These are phyloP conservation scores for Paradendryphiella salina DNA, from an alignment of 2,329 filamentous ascomycete genomes.

Conservation along the genomic window DNA sequence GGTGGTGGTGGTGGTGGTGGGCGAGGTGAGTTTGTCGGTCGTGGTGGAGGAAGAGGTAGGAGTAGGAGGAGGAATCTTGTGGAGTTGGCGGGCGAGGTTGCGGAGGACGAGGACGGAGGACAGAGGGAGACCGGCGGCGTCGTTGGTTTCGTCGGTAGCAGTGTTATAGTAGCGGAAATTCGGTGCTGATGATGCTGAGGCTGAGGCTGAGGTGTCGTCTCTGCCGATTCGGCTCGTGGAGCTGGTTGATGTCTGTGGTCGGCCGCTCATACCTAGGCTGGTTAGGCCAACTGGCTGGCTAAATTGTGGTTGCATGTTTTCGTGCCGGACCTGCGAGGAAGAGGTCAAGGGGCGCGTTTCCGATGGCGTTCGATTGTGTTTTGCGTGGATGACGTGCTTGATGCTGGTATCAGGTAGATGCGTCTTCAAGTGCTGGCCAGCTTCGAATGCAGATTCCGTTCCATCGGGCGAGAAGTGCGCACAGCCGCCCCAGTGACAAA, in stretches of 20 bases:
- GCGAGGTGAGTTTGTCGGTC: constrained; percentile 29
- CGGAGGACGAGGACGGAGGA: constrained; percentile 76
- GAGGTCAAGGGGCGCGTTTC: constrained; percentile 35
- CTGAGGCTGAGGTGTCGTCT: constrained; percentile 15
- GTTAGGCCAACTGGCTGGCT: constrained; percentile 36
- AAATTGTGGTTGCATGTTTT: constrained; percentile 40
- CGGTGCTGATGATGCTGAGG: constrained; percentile 28
- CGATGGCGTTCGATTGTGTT: constrained; percentile 54
- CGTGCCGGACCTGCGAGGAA: constrained; percentile 33
- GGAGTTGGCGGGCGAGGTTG: constrained; percentile 66
- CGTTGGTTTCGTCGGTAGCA: constrained; percentile 53
- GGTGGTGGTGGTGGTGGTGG: constrained; percentile 31
- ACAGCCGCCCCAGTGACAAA: constrained; percentile 71
- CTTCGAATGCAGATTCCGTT: constrained; percentile 49
- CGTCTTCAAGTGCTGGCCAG: constrained; percentile 68
- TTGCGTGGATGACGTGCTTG: constrained; percentile 46
- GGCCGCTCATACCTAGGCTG: constrained; percentile 33
- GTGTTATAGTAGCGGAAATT: constrained; percentile 51
- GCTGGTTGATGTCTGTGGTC: constrained; percentile 19
- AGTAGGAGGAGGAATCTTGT: constrained; percentile 42
- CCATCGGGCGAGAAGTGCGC: constrained; percentile 54
- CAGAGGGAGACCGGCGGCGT: constrained; percentile 77
- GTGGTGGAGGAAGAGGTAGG: constrained; percentile 27
- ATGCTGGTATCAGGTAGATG: constrained; percentile 60
- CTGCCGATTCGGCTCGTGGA: constrained; percentile 31